Evolutionary conservation across 306 rosid species (phyloP), one percentile per base, ranked within the genome.

Genomic region (Mimosa pudica): DNA sequence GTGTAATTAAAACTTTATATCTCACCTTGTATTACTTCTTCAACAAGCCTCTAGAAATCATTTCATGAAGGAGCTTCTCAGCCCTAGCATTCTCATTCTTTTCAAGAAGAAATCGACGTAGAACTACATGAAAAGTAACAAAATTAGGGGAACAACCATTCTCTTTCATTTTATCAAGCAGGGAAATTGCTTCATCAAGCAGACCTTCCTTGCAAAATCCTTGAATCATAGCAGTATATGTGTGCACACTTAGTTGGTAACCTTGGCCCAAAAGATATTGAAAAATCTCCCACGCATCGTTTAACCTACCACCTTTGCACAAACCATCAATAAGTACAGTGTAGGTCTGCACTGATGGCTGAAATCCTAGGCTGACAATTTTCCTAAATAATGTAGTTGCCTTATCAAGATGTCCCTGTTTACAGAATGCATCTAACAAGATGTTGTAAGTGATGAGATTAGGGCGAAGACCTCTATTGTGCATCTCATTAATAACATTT

Each of bases 371-470:
- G 4, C 8, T 47, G 12, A 8, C 35, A 9, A 42, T 68, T 9
- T 68, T 52, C 73, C 1, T n/a, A 63, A 63, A 33, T 12, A 63
- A 63, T 54, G 24, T 1, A 4, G 5, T 54, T 17, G 24, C 61
- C 18, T 54, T 54, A 24, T 54, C 73, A 44, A 44, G 52, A 41
- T 42, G 8, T 10, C 8, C 8, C 4, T 13, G 4, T 44, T 42
- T 68, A 17, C 51, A 68, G 17, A 68, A 68, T 44, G 73, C 73
- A 44, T 68, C 73, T 68, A 68, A 42, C 51, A 68, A 42, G 52
- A 10, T 44, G 10, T 0, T 69, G n/a, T 45, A 69, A 45, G 54
- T 69, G 73, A 69, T 44, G 2, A 45, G 4, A 42, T 18, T 0
- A 44, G 5, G 55, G 4, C 14, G n/a, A 44, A 18, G n/a, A n/a